Base-by-base conservation (phyloP, 1,284 basidiomycete species). In the Pseudozyma sp. region DNA sequence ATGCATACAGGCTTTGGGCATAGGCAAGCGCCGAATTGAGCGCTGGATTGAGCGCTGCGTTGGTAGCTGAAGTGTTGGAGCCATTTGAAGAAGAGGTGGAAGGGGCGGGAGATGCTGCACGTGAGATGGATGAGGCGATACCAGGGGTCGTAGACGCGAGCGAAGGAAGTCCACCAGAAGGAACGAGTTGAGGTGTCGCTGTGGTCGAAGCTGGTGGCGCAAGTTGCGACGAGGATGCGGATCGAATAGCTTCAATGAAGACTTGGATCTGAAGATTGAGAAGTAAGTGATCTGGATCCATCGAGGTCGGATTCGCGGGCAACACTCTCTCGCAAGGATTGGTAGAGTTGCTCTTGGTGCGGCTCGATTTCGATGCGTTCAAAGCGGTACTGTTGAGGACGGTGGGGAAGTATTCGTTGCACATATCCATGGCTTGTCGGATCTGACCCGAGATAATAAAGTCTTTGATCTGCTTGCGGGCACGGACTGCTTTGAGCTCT, bases 191-290 rank as follows among this genome's bases (percentile, higher is more conserved):
- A 11, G 45, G 45, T 10, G 12, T 43, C 18, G 7, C 51, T 38
- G n/a, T 48, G 48, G 21, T 45, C 12, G 53, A 55, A 18, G 53
- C 34, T 8, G 58, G 7, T 8, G 48, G 53, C 21, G 56, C 45
- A 9, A 71, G 56, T 18, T 69, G 62, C 7, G 72, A 60, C 18
- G 74, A 51, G 16, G 75, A 75, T 1, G 74, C 75, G 0, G 91
- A 90, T 38, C 93, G 90, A 70, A 92, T 90, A 9, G 90, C 88
- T 84, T 95, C 93, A 76, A 92, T 90, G 85, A 94, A 95, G 0
- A 89, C 89, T 49, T 92, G 90, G 40, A 95, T 92, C 74, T 91
- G 92, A 51, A 95, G 89, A 79, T 95, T 94, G 72, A 95, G 89
- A 40, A 88, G 87, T 50, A 95, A 87, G 79, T 93, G 92, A 1